phyloP scores from a whole-genome alignment of 176 grass and related monocot species.

The Guadua angustifolia region DNA sequence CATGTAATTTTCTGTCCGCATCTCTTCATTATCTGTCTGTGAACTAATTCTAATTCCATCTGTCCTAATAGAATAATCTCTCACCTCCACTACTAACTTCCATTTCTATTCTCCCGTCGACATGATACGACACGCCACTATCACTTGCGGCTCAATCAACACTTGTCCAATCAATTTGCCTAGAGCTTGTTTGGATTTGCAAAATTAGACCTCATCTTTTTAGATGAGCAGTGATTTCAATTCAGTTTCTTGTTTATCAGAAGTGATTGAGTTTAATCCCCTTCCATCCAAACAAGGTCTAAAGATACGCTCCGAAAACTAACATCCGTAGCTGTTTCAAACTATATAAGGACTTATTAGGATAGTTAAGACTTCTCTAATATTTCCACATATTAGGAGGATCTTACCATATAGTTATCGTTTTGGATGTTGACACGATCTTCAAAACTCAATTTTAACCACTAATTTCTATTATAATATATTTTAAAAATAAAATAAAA shows the following conservation, averaged over 20 bases:
- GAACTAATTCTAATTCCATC: constrained; percentile 29
- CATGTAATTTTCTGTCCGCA: not conserved
- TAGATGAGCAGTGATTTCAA: too few species aligned
- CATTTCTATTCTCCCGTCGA: constrained; percentile 26
- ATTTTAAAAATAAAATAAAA: too few species aligned
- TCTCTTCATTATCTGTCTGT: constrained; percentile 23
- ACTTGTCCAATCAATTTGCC: not conserved
- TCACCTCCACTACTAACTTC: constrained; percentile 19
- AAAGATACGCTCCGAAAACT: too few species aligned
- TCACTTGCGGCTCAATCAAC: not conserved
- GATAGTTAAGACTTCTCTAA: not conserved
- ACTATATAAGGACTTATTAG: not conserved
- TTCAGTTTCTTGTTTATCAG: too few species aligned
- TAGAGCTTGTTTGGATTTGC: not conserved
- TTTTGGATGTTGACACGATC: too few species aligned
- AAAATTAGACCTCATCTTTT: too few species aligned
- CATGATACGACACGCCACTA: not conserved
- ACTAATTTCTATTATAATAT: too few species aligned
- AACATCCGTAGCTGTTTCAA: too few species aligned
- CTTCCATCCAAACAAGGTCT: too few species aligned
- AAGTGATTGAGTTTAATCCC: too few species aligned
- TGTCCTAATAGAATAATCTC: constrained; percentile 51
- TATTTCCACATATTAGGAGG: not conserved
- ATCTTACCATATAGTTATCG: not conserved
- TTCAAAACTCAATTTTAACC: too few species aligned